A percentile compares a stretch with the other conserved stretches of the same genome.
phyloP scores from a whole-genome alignment of 371 early-diverging fungal genomes.

The Mucor plumbeus region DNA sequence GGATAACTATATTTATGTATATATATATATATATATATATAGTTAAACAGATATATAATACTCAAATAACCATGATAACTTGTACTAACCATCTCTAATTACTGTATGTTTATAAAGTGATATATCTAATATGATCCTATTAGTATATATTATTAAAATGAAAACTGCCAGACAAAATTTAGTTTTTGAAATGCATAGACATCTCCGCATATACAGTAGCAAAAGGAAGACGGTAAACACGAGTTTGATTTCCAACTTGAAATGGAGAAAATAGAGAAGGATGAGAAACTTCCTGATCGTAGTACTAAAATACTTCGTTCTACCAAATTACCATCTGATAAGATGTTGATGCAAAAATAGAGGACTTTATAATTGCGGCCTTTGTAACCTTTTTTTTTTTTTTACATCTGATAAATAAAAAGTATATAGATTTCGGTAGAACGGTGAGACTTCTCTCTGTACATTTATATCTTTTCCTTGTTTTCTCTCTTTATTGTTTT shows the following conservation, averaged over 20 bases:
- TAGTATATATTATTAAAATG: neutral
- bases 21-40: no score
- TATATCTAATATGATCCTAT: neutral
- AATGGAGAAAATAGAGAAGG: neutral
- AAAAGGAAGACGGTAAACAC: neutral
- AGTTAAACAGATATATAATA: neutral
- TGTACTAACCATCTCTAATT: neutral
- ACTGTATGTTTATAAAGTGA: neutral
- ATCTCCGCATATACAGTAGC: conserved; percentile 13
- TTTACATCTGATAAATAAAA: conserved; percentile 11
- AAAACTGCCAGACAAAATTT: neutral
- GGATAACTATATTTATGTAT: no score
- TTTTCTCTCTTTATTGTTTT: neutral
- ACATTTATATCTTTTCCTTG: conserved; percentile 11
- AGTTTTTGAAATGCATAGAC: neutral
- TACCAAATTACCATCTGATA: conserved; percentile 15
- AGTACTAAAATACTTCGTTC: neutral
- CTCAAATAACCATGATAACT: neutral
- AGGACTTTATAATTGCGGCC: neutral
- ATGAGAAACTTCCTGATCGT: conserved; percentile 14
- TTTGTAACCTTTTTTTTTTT: neutral
- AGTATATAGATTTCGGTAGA: neutral
- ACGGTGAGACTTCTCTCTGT: conserved; percentile 6
- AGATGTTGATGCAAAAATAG: conserved; percentile 11
- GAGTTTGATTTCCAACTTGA: conserved; percentile 14